A percentile compares a stretch with the other conserved stretches of the same genome.
Conservation (phyloP, 2,329 filamentous ascomycete genomes). For the Mariannaea elegans region DNA sequence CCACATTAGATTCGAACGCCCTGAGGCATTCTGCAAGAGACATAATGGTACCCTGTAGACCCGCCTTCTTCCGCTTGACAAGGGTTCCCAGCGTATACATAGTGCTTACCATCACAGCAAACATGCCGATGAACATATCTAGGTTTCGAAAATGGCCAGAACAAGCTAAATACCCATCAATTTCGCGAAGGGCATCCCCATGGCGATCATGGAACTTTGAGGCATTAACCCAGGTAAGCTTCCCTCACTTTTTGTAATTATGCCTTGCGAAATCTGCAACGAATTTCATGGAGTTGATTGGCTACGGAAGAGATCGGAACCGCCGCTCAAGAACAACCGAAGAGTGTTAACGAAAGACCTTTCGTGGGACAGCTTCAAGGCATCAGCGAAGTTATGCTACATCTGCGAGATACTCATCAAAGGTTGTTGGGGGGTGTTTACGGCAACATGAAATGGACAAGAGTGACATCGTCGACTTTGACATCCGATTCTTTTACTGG, state of each 20-base stretch:
- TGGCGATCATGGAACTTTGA: too few species aligned
- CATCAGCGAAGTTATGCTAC: neutral
- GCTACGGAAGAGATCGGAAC: neutral
- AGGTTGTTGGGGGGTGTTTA: neutral
- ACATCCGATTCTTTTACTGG: neutral
- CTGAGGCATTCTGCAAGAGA: neutral
- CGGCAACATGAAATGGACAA: neutral
- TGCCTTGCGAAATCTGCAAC: constrained; percentile 3
- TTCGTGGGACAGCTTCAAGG: neutral
- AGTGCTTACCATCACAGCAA: neutral
- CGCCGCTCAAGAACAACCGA: neutral
- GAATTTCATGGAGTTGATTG: neutral
- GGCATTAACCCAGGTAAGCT: too few species aligned
- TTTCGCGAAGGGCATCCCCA: too few species aligned
- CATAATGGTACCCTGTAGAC: neutral
- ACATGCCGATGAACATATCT: neutral
- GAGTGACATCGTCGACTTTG: neutral
- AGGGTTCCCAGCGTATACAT: neutral
- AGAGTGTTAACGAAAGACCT: neutral
- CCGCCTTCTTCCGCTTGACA: neutral
- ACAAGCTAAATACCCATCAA: too few species aligned
- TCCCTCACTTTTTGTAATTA: too few species aligned
- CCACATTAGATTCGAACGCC: neutral
- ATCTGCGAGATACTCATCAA: neutral
- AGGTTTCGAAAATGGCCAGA: neutral